These are phyloP conservation scores for Sicyos baderoa DNA, from an alignment of 306 rosid genomes.

Conservation along the genomic window DNA sequence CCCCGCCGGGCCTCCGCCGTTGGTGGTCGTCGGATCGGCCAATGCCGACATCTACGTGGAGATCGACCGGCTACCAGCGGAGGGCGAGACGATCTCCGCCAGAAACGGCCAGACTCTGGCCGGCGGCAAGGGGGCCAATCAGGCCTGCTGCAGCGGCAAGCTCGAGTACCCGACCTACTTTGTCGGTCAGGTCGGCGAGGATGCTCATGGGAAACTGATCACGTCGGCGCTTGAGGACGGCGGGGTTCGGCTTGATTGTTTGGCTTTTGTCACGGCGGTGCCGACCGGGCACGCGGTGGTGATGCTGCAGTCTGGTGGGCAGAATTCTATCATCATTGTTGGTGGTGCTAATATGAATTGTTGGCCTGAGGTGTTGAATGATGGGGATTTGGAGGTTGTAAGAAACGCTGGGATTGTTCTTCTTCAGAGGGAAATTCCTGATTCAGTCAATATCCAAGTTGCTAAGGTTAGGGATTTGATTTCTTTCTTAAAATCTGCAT, in stretches of 20 bases:
- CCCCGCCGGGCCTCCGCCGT: constrained; percentile 28
- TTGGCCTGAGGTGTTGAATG: constrained; percentile 48
- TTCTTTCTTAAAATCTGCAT: neutral
- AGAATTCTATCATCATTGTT: constrained; percentile 73
- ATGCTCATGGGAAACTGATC: constrained; percentile 60
- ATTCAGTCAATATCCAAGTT: constrained; percentile 63
- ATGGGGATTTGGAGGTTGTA: constrained; percentile 45
- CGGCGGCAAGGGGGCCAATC: constrained; percentile 86
- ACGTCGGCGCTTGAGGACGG: constrained; percentile 41
- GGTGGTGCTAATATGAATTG: constrained; percentile 76
- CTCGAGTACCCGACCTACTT: constrained; percentile 71
- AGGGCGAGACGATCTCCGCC: constrained; percentile 72
- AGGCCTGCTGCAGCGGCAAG: constrained; percentile 67
- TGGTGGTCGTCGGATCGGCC: constrained; percentile 83
- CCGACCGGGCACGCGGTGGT: constrained; percentile 84
- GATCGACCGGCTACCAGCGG: constrained; percentile 54
- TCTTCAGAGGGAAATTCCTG: constrained; percentile 93
- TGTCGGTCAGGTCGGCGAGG: constrained; percentile 73
- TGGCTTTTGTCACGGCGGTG: constrained; percentile 30
- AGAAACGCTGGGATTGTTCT: constrained; percentile 70
- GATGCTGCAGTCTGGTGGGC: constrained; percentile 73
- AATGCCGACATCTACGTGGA: constrained; percentile 84
- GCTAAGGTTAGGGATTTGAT: constrained; percentile 55
- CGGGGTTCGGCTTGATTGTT: constrained; percentile 47
- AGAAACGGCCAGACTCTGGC: constrained; percentile 61